Evolutionary conservation across 78 protist species (phyloP).

Genomic region (Dictyostelium firmibasis): DNA sequence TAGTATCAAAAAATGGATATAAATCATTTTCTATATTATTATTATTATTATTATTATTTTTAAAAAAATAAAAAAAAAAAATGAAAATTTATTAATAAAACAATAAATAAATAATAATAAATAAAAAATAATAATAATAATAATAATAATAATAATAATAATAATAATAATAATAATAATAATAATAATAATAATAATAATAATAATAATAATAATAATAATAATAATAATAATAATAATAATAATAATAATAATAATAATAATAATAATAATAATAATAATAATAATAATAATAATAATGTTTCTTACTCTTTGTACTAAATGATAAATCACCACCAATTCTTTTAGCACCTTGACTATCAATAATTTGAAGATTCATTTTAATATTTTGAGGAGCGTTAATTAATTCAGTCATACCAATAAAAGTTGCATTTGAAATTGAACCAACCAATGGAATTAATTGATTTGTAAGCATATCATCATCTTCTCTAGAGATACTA

Average conservation of each 20-base stretch:
- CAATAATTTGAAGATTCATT: neutral
- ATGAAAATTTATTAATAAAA: too few species aligned
- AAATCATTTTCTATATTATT: neutral
- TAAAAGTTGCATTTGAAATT: neutral
- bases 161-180: too few species aligned
- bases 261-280: too few species aligned
- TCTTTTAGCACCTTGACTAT: neutral
- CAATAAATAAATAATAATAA: too few species aligned
- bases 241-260: too few species aligned
- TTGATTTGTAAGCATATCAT: neutral
- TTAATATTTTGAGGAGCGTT: neutral
- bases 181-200: too few species aligned
- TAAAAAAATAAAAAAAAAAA: too few species aligned
- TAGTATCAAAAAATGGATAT: neutral
- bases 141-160: too few species aligned
- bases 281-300: too few species aligned
- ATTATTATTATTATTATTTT: neutral
- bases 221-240: too few species aligned
- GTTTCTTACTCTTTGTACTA: neutral
- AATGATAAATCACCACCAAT: neutral
- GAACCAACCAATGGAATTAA: neutral
- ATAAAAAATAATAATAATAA: too few species aligned
- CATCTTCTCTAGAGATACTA: neutral
- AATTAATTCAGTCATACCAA: neutral
- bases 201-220: too few species aligned